These are phyloP conservation scores for Stachybotrys echinatus DNA, from an alignment of 2,329 filamentous ascomycete genomes.

Conservation along the genomic window DNA sequence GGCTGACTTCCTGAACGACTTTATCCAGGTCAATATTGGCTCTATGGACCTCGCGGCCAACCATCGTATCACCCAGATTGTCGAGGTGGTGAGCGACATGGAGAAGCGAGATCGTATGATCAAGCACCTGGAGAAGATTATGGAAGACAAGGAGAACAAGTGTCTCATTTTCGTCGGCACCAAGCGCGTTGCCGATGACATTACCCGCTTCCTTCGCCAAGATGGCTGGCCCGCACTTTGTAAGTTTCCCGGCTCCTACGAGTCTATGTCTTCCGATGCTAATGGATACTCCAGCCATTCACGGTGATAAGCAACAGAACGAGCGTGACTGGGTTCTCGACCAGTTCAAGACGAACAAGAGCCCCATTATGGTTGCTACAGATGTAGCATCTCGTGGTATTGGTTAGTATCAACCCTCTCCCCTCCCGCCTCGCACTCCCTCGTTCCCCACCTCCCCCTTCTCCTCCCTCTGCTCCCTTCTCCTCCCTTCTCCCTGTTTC, in stretches of 20 bases:
- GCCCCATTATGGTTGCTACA: conserved; percentile 99
- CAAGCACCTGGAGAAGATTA: conserved; percentile 95
- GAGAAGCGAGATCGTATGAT: conserved; percentile 98
- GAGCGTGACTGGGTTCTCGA: conserved; percentile 99
- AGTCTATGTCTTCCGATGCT: too few species aligned
- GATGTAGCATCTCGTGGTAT: conserved; percentile 99
- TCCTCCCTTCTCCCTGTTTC: conserved; percentile 12
- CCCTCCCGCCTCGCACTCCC: too few species aligned
- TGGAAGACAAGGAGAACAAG: conserved; percentile 96
- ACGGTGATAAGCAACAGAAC: conserved; percentile 99
- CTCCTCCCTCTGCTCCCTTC: conserved; percentile 24
- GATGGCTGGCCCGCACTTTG: conserved; percentile 97
- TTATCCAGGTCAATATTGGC: conserved; percentile 98
- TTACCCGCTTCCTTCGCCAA: conserved; percentile 93
- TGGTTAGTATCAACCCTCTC: conserved; percentile 76
- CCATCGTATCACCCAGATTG: conserved; percentile 95
- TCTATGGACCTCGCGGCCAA: conserved; percentile 95
- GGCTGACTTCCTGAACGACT: conserved; percentile 85
- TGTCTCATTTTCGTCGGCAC: conserved; percentile 88
- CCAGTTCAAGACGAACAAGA: conserved; percentile 99
- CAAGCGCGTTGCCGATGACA: conserved; percentile 96
- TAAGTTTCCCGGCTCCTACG: conserved; percentile 50
- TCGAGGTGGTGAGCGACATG: conserved; percentile 91
- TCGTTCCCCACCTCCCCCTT: conserved; percentile 27
- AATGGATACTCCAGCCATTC: conserved; percentile 79